Evolutionary conservation across 805 yeast genomes (phyloP), one percentile per base, ranked within the genome.

Genomic region (Yamadazyma sp.): DNA sequence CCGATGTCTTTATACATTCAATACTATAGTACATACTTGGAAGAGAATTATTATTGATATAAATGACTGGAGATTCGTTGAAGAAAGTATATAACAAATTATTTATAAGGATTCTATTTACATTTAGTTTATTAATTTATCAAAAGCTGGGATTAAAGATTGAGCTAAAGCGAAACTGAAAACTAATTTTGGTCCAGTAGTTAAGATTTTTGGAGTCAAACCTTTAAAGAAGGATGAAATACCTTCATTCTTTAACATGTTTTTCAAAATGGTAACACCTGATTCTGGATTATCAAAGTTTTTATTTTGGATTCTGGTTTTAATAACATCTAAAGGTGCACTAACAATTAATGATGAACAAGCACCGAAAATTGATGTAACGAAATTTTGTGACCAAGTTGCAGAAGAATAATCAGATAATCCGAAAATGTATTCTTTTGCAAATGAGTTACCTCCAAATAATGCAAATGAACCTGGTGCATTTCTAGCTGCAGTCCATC

Each of bases 401-500:
- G 98, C 98, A 43, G 78, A 62, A 22, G 89, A 73, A 70, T 93
- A 88, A 67, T 93, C 98, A 49, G 71, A 56, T 53, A 93, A 74
- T 11, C 89, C 89, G 51, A 87, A 79, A 41, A 93, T 77, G 69
- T 86, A 93, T 68, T 93, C 99, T 69, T 93, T 93, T 43, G 98
- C 98, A 59, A 93, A 93, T 11, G 99, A 96, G 57, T 91, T 88
- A 67, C 98, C 99, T 50, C 99, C 99, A 50, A 93, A 93, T 39
- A 93, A 72, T 12, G 98, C 96, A 57, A 93, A 93, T 2, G 96
- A 87, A 41, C 99, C 99, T 24, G 99, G 99, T 2, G 98, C 97
- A 60, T 93, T 93, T 77, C 99, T 83, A 28, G 99, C 99, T 50
- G 95, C 95, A 41, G 99, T 93, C 99, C 99, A 93, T 40, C 97